A percentile compares a stretch with the other conserved stretches of the same genome.
Evolutionary conservation across 202 grass and related monocot species (phyloP).

Genomic region (Schoenoplectus tabernaemontani): DNA sequence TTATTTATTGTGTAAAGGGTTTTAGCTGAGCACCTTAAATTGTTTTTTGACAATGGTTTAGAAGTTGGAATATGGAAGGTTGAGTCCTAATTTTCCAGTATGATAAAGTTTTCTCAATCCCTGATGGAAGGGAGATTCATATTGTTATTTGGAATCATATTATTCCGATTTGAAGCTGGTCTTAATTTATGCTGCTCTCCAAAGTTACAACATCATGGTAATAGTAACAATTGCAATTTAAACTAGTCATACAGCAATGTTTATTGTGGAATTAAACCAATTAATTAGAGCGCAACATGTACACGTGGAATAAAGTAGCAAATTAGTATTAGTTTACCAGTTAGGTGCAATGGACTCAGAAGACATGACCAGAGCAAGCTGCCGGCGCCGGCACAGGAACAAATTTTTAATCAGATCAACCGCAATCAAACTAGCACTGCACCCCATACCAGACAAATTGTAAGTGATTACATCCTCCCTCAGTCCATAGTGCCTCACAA

Average conservation of each 20-base stretch:
- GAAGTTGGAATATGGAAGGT: background rate
- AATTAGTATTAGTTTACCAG: slow-evolving; percentile 45
- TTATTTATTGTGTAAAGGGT: background rate
- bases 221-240: background rate
- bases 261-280: background rate
- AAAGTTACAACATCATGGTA: background rate
- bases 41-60: background rate
- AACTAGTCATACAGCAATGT: background rate
- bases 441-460: slow-evolving; percentile 88
- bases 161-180: background rate
- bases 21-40: background rate
- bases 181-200: background rate
- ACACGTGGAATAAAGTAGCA: background rate
- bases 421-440: slow-evolving; percentile 79
- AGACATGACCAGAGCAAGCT: slow-evolving; percentile 59
- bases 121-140: background rate
- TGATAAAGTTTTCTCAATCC: background rate
- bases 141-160: background rate
- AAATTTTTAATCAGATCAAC: slow-evolving; percentile 64
- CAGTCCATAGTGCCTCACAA: slow-evolving; percentile 46
- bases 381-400: slow-evolving; percentile 38
- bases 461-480: slow-evolving; percentile 63
- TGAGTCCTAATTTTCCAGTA: background rate
- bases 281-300: background rate
- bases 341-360: slow-evolving; percentile 93